Evolutionary conservation across 2,329 filamentous ascomycete genomes (phyloP).

Genomic region (Daldinia sp.): DNA sequence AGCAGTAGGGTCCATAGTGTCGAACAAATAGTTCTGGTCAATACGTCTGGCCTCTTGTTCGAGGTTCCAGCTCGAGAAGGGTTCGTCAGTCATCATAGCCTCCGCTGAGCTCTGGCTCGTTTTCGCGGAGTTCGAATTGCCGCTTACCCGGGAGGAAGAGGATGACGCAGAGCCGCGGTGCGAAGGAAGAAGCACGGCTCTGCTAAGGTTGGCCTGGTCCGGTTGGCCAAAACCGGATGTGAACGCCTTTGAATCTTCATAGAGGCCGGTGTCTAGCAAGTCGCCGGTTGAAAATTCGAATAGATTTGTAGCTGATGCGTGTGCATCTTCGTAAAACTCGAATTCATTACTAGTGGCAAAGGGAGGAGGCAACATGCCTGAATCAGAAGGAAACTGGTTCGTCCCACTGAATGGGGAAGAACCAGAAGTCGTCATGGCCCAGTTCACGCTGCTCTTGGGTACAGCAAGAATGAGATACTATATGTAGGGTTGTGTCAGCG

Average conservation of each 20-base stretch:
- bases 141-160: constrained; percentile 48
- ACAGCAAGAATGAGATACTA: neutral
- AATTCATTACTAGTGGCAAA: constrained; percentile 51
- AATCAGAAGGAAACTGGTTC: constrained; percentile 52
- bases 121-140: constrained; percentile 47
- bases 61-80: constrained; percentile 37
- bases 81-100: constrained; percentile 46
- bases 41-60: constrained; percentile 36
- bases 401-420: constrained; percentile 42
- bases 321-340: constrained; percentile 53
- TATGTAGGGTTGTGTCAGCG: neutral
- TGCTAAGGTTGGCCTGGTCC: constrained; percentile 28
- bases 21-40: constrained; percentile 44
- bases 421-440: constrained; percentile 45
- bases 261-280: constrained; percentile 35
- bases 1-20: constrained; percentile 41
- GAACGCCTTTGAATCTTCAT: constrained; percentile 42
- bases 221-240: constrained; percentile 22
- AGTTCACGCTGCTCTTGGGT: constrained; percentile 10
- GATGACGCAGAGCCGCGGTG: constrained; percentile 52
- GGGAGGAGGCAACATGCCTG: constrained; percentile 49
- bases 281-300: constrained; percentile 50
- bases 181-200: constrained; percentile 34
- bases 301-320: constrained; percentile 47
- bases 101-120: constrained; percentile 49